Conservation (phyloP, 1,139 yeast species). For the Taphrina communis region DNA sequence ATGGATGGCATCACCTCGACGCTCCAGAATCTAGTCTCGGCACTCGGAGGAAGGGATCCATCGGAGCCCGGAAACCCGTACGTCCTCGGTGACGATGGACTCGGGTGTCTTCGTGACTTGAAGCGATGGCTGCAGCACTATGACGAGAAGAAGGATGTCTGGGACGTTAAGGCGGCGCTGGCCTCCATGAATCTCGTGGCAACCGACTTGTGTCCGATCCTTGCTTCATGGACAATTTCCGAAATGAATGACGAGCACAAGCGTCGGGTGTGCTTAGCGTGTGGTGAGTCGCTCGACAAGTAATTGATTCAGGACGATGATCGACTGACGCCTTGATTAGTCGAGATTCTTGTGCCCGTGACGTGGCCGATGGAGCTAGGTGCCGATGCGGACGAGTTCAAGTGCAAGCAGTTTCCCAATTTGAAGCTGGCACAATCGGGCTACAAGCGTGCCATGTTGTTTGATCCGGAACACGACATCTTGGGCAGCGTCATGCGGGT, state of each 20-base stretch:
- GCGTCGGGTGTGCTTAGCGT: constrained; percentile 45
- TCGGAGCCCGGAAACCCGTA: constrained; percentile 64
- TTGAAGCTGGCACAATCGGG: constrained; percentile 68
- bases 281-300: constrained; percentile 42
- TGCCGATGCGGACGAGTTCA: constrained; percentile 58
- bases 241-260: constrained; percentile 46
- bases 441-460: constrained; percentile 73
- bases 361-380: constrained; percentile 82
- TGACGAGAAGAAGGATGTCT: constrained; percentile 71
- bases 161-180: constrained; percentile 87
- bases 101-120: constrained; percentile 84
- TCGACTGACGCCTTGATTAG: constrained; percentile 48
- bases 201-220: constrained; percentile 74
- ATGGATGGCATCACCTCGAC: constrained; percentile 20
- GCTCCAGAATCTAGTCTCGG: constrained; percentile 60
- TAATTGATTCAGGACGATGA: too few relatives aligned
- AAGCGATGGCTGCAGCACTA: constrained; percentile 85
- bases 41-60: constrained; percentile 80
- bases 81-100: constrained; percentile 86
- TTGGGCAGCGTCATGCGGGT: constrained; percentile 73
- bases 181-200: constrained; percentile 76
- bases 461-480: constrained; percentile 64
- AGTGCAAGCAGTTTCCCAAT: constrained; percentile 63
- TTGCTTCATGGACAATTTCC: constrained; percentile 72
- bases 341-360: constrained; percentile 80